Base-by-base conservation (phyloP, 1,139 yeast species). In the Candida sp. region DNA sequence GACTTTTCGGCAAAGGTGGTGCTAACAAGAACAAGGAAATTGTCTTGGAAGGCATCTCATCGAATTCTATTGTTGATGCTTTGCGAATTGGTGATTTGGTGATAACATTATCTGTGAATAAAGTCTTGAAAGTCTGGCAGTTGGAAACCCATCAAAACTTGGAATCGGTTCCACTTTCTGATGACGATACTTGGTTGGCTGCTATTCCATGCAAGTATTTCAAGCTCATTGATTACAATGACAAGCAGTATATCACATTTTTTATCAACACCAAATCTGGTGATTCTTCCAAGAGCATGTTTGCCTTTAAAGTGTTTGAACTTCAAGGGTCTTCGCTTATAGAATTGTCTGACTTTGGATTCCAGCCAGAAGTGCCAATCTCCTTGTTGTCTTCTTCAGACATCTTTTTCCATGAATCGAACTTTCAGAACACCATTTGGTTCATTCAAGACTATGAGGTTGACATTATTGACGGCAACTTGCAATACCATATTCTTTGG, bases 91-190 rank as follows among this genome's bases (percentile, higher is more conserved):
- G 52, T 32, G 49, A 49, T 6, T 35, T 52, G 7, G 47, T 69
- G 5, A 52, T 66, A 5, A 62, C 71, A 3, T 58, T 84, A 37
- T 71, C 85, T 0, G 76, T 81, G n/a, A 72, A 76, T 54, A 82
- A 80, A 58, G 66, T 66, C 9, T 58, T 88, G 42, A 82, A 81
- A 57, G 59, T 86, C 28, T 87, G 92, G 91, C 78, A 81, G 51
- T 57, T 85, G 25, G 49, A 59, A 0, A 59, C 73, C 2, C 81
- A 78, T 54, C 63, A 58, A 40, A 63, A 61, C 42, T 48, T 57
- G 1, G 48, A 52, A 9, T 40, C 54, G 5, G 56, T 65, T 3
- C 8, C 43, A 7, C 55, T 69, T 40, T 50, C 53, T 31, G 61
- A 58, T 28, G 48, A 46, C 32, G 48, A 47, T 12, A 49, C 52